These are phyloP conservation scores for Chrysophaeum taylorii DNA, from an alignment of 352 stramenopile genomes.

Conservation along the genomic window DNA sequence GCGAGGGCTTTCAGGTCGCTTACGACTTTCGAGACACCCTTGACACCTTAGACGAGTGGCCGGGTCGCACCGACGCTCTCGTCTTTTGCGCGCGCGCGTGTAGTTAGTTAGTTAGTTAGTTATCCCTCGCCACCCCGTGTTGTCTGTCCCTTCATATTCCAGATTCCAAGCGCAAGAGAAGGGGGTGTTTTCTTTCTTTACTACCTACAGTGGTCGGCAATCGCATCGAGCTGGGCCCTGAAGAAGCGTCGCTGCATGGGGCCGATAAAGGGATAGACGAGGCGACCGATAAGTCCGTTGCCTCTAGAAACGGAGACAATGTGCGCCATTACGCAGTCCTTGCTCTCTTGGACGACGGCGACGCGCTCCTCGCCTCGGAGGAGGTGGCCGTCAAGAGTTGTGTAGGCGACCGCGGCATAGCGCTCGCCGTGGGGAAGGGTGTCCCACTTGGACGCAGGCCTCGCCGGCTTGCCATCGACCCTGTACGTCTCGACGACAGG, in stretches of 20 bases:
- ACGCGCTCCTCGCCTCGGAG: conserved; percentile 8
- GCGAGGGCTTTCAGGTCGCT: conserved; percentile 34
- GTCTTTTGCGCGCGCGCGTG: too few relatives aligned
- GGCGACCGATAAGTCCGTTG: neutral
- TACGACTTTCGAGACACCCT: conserved; percentile 44
- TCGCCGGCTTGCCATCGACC: neutral
- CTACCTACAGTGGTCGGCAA: too few relatives aligned
- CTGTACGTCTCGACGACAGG: conserved; percentile 1
- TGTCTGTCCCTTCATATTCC: too few relatives aligned
- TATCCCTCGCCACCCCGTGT: too few relatives aligned
- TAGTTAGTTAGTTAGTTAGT: too few relatives aligned
- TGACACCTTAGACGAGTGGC: conserved; percentile 31
- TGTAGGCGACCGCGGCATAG: neutral
- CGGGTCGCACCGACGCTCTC: conserved; percentile 36
- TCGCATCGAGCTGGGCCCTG: neutral
- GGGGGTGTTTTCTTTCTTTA: too few relatives aligned
- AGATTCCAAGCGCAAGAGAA: too few relatives aligned
- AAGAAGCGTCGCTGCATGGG: conserved; percentile 12
- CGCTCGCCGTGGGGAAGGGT: neutral
- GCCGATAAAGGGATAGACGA: conserved; percentile 9
- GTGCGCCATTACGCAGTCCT: neutral
- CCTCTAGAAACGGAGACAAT: neutral
- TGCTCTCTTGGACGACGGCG: neutral
- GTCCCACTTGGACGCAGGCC: neutral
- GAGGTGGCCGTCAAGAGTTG: neutral